These are phyloP conservation scores for Ustilago nuda DNA, from an alignment of 1,284 basidiomycete species.

Conservation along the genomic window DNA sequence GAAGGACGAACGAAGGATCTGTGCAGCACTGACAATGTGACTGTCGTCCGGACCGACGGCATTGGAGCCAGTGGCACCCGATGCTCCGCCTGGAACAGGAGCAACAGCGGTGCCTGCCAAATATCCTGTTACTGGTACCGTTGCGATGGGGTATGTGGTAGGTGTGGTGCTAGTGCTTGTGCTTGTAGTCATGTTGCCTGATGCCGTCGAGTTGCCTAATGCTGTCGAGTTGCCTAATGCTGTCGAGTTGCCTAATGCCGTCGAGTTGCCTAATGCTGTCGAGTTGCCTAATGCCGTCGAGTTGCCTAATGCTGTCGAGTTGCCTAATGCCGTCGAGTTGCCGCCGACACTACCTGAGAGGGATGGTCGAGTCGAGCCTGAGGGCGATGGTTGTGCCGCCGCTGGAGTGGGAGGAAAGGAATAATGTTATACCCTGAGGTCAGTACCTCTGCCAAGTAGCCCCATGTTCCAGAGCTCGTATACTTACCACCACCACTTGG, in stretches of 20 bases:
- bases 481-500: constrained; percentile 33
- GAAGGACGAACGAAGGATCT: constrained; percentile 21
- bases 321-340: too few relatives aligned
- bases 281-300: constrained; percentile 11
- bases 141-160: constrained; percentile 47
- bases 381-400: constrained; percentile 14
- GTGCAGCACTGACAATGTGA: constrained; percentile 38
- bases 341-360: constrained; percentile 14
- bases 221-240: constrained; percentile 6
- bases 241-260: constrained; percentile 14
- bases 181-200: constrained; percentile 19
- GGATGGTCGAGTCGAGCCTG: constrained; percentile 24
- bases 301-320: too few relatives aligned
- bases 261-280: constrained; percentile 15
- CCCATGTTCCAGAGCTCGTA: background rate
- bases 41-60: constrained; percentile 42
- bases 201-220: constrained; percentile 12
- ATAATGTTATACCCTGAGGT: background rate
- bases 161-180: constrained; percentile 47
- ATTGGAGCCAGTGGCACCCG: constrained; percentile 19
- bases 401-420: constrained; percentile 8
- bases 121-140: constrained; percentile 36
- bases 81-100: constrained; percentile 34
- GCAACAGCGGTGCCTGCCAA: constrained; percentile 46
- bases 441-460: background rate